phyloP scores from a whole-genome alignment of 2,329 filamentous ascomycete genomes.

The Parastagonospora nodorum region DNA sequence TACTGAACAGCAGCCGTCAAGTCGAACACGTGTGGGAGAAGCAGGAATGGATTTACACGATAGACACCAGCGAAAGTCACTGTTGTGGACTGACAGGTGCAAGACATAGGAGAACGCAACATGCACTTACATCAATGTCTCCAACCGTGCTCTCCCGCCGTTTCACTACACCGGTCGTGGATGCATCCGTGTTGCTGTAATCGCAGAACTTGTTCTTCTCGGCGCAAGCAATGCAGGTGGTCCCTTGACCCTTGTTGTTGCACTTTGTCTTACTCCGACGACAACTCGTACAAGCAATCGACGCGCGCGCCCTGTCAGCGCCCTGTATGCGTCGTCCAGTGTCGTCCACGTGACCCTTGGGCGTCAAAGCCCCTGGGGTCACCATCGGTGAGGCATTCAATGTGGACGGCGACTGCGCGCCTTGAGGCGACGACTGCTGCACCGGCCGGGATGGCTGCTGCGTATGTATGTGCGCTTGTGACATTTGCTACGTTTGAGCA shows the following conservation, averaged over 20 bases:
- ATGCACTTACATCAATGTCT: constrained; percentile 28
- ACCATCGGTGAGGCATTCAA: constrained; percentile 36
- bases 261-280: constrained; percentile 86
- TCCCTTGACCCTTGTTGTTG: constrained; percentile 74
- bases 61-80: neutral
- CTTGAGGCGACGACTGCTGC: constrained; percentile 25
- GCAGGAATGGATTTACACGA: neutral
- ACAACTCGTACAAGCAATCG: constrained; percentile 77
- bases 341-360: constrained; percentile 25
- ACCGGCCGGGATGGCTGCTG: constrained; percentile 24
- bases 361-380: constrained; percentile 28
- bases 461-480: constrained; percentile 1
- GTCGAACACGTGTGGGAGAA: neutral
- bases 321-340: constrained; percentile 30
- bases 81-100: no score
- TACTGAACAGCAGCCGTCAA: neutral
- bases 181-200: constrained; percentile 50
- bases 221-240: constrained; percentile 75
- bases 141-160: constrained; percentile 47
- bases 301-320: constrained; percentile 66
- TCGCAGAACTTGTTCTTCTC: constrained; percentile 73
- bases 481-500: constrained; percentile 17
- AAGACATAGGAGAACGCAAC: neutral
- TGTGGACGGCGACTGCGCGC: constrained; percentile 34
- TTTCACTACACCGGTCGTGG: constrained; percentile 29